Conservation (phyloP, 176 grass and related monocot species). For the Secale cereale region DNA sequence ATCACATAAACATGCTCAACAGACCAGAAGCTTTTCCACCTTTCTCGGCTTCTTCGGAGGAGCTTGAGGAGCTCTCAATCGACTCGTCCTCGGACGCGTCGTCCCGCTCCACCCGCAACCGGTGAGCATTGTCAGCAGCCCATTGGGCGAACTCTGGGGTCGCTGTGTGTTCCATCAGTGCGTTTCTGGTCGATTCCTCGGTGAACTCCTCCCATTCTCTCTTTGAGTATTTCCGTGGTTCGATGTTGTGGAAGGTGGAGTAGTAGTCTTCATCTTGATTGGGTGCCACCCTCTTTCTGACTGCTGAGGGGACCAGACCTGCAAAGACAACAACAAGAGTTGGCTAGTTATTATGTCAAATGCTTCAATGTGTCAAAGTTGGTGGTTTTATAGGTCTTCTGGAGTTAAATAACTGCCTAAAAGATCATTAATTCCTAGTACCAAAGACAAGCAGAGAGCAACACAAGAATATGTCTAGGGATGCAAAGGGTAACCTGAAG, state of each 20-base stretch:
- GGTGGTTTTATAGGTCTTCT: not conserved
- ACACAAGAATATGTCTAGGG: not conserved
- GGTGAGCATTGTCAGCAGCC: constrained; percentile 73
- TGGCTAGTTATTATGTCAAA: not conserved
- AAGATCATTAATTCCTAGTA: not conserved
- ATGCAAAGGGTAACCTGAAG: too few species aligned
- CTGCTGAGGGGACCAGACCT: constrained; percentile 35
- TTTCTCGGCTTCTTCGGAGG: constrained; percentile 60
- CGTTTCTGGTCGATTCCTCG: constrained; percentile 56
- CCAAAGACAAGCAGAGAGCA: not conserved
- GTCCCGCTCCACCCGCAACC: constrained; percentile 53
- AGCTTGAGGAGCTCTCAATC: constrained; percentile 60
- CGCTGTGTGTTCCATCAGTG: constrained; percentile 46
- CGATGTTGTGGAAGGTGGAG: constrained; percentile 74
- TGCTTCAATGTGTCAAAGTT: not conserved
- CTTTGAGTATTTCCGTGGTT: constrained; percentile 58
- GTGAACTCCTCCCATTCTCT: constrained; percentile 87
- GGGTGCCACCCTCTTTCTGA: constrained; percentile 24
- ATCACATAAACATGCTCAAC: constrained; percentile 43
- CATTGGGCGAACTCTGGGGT: constrained; percentile 75
- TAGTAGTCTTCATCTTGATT: constrained; percentile 58
- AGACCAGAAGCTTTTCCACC: constrained; percentile 41
- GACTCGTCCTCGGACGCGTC: constrained; percentile 46
- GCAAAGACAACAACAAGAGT: constrained; percentile 25
- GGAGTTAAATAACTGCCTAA: not conserved